These are phyloP conservation scores for Pyrus communis DNA, from an alignment of 306 rosid genomes.

Conservation along the genomic window DNA sequence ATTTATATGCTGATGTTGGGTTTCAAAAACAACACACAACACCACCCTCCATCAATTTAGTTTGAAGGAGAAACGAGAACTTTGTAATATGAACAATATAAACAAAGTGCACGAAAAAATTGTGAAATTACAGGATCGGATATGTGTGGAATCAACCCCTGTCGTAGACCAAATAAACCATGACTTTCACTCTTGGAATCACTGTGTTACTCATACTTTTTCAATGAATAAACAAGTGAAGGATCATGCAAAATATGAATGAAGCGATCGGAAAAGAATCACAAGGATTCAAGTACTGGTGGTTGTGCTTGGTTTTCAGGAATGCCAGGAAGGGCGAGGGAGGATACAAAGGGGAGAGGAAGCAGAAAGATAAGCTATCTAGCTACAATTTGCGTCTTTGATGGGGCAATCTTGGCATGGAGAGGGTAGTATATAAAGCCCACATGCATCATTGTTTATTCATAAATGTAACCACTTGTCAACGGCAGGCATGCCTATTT, in stretches of 20 bases:
- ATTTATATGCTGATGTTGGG: neutral
- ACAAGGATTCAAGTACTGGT: neutral
- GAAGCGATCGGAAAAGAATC: neutral
- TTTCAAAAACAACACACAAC: slow-evolving; percentile 1
- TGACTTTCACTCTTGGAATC: slow-evolving; percentile 57
- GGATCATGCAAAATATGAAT: slow-evolving; percentile 1
- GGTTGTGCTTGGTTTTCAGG: neutral
- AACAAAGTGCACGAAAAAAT: neutral
- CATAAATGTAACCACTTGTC: neutral
- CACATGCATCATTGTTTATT: neutral
- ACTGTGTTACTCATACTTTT: slow-evolving; percentile 57
- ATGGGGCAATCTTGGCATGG: slow-evolving; percentile 16
- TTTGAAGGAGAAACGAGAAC: neutral
- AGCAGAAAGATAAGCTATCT: slow-evolving; percentile 5
- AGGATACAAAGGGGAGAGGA: slow-evolving; percentile 1
- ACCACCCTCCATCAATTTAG: neutral
- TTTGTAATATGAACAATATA: neutral
- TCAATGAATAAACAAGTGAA: neutral
- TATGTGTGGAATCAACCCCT: slow-evolving; percentile 37
- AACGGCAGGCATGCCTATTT: neutral
- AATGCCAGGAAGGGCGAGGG: neutral
- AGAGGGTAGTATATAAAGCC: slow-evolving; percentile 7
- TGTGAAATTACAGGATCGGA: neutral
- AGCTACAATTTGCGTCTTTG: neutral
- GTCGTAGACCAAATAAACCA: slow-evolving; percentile 61